Conservation (phyloP, 768 basidiomycete genomes). For the Serendipita sp. region DNA sequence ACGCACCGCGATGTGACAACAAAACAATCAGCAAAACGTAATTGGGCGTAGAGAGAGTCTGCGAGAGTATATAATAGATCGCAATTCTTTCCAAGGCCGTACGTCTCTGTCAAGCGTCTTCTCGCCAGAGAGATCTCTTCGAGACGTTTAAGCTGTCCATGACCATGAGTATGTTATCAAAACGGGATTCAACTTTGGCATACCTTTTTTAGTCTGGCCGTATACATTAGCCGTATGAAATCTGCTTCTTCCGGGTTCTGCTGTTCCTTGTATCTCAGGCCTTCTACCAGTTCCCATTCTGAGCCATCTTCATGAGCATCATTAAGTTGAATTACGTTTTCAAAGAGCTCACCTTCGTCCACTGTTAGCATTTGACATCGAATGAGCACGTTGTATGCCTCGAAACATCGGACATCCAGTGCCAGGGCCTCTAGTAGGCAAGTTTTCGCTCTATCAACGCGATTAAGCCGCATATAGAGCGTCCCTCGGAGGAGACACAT, state of each 20-base stretch:
- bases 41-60: conserved; percentile 73
- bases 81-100: conserved; percentile 73
- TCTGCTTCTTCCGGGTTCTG: conserved; percentile 65
- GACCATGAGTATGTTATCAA: background rate
- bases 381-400: conserved; percentile 80
- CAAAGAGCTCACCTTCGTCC: conserved; percentile 53
- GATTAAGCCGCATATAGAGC: conserved; percentile 85
- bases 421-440: conserved; percentile 92
- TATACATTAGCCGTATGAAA: conserved; percentile 87
- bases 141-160: conserved; percentile 47
- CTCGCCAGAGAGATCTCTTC: conserved; percentile 70
- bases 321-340: conserved; percentile 18
- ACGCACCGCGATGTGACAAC: conserved; percentile 63
- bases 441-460: conserved; percentile 78
- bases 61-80: conserved; percentile 85
- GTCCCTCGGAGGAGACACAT: conserved; percentile 91
- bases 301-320: background rate
- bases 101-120: conserved; percentile 65
- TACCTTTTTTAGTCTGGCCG: conserved; percentile 70
- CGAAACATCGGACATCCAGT: conserved; percentile 93
- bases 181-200: conserved; percentile 13
- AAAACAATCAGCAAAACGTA: conserved; percentile 90
- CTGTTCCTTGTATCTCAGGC: conserved; percentile 58
- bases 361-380: conserved; percentile 92
- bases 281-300: conserved; percentile 96